A percentile compares a stretch with the other conserved stretches of the same genome.
These are phyloP conservation scores for Melastoma malabathricum DNA, from an alignment of 345 rosid genomes.

Conservation along the genomic window DNA sequence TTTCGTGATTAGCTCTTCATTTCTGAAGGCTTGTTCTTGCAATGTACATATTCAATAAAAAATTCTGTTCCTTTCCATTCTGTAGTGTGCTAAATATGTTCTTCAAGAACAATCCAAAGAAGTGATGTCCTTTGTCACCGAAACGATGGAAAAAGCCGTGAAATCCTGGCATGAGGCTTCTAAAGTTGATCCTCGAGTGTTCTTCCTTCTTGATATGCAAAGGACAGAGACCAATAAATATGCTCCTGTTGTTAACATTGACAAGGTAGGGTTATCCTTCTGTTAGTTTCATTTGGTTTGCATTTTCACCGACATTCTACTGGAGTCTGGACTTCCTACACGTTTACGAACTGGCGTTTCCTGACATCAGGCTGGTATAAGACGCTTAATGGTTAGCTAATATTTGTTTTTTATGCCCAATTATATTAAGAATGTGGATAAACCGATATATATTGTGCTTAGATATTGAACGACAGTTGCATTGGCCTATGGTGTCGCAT, in stretches of 20 bases:
- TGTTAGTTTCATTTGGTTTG: no score
- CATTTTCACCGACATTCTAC: no score
- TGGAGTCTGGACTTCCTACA: no score
- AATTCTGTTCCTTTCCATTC: constrained; percentile 7
- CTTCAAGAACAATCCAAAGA: constrained; percentile 47
- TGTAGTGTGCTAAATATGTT: constrained; percentile 53
- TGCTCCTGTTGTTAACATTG: constrained; percentile 78
- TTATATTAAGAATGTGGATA: not conserved
- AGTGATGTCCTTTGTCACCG: constrained; percentile 53
- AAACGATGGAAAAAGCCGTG: constrained; percentile 71
- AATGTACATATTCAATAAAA: not conserved
- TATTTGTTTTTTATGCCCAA: no score
- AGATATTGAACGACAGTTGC: no score
- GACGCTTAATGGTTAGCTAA: no score
- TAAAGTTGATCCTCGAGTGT: constrained; percentile 67
- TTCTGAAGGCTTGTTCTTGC: no score
- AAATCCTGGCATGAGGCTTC: constrained; percentile 77
- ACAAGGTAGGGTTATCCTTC: constrained; percentile 39
- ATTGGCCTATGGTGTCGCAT: not conserved
- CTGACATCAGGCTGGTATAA: no score
- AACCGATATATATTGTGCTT: no score
- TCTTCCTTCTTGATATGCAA: constrained; percentile 69
- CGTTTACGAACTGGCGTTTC: no score
- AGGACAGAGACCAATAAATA: constrained; percentile 64
- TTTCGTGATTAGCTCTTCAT: no score